phyloP scores from a whole-genome alignment of 2,329 filamentous ascomycete genomes.

The Tolypocladium pustulatum region DNA sequence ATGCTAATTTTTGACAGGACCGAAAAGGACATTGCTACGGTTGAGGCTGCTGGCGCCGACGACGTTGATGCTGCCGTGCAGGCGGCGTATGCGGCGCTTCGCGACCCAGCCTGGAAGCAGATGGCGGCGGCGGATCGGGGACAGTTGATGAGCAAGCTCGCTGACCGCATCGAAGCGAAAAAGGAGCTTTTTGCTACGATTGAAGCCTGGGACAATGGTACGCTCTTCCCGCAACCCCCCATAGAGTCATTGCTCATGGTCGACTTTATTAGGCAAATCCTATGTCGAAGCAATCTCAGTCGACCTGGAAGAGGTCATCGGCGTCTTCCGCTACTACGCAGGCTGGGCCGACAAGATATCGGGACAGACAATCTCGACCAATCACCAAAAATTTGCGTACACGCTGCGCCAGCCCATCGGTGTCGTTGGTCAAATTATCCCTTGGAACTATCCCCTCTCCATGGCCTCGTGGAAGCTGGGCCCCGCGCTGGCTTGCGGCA shows the following conservation, averaged over 20 bases:
- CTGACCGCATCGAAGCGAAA: conserved; percentile 58
- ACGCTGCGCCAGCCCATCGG: conserved; percentile 66
- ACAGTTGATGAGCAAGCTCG: conserved; percentile 58
- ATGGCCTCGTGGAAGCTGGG: conserved; percentile 59
- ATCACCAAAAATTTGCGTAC: conserved; percentile 59
- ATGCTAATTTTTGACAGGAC: conserved; percentile 19
- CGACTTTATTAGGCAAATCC: conserved; percentile 21
- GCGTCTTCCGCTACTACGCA: conserved; percentile 59
- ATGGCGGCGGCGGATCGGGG: conserved; percentile 57
- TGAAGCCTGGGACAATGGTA: conserved; percentile 77
- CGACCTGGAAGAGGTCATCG: conserved; percentile 41
- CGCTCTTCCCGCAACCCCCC: neutral
- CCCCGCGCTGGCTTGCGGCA: conserved; percentile 55
- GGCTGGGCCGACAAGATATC: conserved; percentile 73
- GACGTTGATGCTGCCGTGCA: conserved; percentile 22
- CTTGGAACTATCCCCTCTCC: conserved; percentile 56
- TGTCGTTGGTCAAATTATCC: conserved; percentile 65
- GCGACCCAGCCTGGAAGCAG: conserved; percentile 57
- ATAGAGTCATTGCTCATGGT: neutral
- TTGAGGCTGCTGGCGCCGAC: conserved; percentile 16
- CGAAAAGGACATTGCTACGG: conserved; percentile 19
- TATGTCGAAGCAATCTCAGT: conserved; percentile 55
- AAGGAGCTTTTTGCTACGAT: conserved; percentile 34
- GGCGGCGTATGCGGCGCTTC: conserved; percentile 55
- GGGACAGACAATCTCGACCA: conserved; percentile 65